phyloP scores from a whole-genome alignment of 129 eudicot species.

The Helichrysum umbraculigerum region DNA sequence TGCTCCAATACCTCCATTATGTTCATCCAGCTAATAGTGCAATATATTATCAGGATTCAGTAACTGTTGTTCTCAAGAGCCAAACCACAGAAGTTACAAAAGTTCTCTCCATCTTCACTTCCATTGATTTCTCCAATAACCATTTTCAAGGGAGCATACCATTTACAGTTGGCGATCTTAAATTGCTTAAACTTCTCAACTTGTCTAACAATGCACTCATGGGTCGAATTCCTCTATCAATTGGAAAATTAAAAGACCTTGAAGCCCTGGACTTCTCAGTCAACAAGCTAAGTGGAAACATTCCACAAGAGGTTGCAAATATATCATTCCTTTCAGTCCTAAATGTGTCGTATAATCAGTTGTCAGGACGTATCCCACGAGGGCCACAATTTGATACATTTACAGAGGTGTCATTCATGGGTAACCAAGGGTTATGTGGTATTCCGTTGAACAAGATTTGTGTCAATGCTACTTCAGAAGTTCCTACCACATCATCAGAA shows the following conservation, averaged over 20 bases:
- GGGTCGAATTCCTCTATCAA: slow-evolving; percentile 28
- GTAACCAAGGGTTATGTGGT: background rate
- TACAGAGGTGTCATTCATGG: background rate
- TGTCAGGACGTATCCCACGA: slow-evolving; percentile 3
- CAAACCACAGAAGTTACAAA: slow-evolving; percentile 16
- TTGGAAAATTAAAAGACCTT: background rate
- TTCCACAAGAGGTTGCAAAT: background rate
- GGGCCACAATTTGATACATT: background rate
- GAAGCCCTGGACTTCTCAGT: background rate
- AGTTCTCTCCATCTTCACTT: slow-evolving; percentile 33
- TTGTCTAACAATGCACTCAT: slow-evolving; percentile 37
- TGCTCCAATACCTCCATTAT: background rate
- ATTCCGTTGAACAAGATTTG: background rate
- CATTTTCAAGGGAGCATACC: slow-evolving; percentile 39
- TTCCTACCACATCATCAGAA: background rate
- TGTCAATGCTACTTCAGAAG: background rate
- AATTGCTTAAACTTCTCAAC: slow-evolving; percentile 28
- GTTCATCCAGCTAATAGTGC: background rate
- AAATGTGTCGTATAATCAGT: background rate
- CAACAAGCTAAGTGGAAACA: background rate
- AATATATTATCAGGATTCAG: slow-evolving; percentile 31
- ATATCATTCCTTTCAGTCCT: background rate
- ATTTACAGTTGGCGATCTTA: slow-evolving; percentile 29
- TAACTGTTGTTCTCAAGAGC: slow-evolving; percentile 24
- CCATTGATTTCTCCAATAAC: slow-evolving; percentile 41